phyloP scores from a whole-genome alignment of 1,284 basidiomycete genomes.

The Ceratobasidium sp. region DNA sequence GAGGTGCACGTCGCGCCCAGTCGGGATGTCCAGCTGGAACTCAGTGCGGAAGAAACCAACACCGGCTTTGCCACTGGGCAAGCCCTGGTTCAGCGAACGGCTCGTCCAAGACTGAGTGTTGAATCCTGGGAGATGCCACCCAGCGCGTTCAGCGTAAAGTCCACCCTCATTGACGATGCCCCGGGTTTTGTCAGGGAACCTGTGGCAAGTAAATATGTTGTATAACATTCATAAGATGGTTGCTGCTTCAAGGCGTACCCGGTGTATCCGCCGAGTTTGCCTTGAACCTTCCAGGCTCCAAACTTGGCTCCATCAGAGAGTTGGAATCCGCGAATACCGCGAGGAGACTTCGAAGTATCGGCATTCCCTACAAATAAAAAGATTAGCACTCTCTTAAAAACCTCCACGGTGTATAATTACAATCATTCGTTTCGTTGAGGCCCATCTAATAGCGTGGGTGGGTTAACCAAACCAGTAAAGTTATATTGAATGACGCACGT shows the following conservation, averaged over 20 bases:
- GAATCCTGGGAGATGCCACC: constrained; percentile 86
- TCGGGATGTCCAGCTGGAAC: constrained; percentile 71
- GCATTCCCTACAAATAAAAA: constrained; percentile 47
- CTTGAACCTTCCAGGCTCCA: constrained; percentile 82
- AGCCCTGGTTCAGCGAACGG: constrained; percentile 68
- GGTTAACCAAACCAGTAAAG: neutral
- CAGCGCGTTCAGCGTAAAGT: constrained; percentile 78
- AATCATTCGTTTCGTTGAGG: constrained; percentile 69
- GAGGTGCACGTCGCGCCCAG: constrained; percentile 71
- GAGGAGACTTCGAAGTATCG: constrained; percentile 71
- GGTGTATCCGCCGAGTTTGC: constrained; percentile 82
- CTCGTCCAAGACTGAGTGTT: constrained; percentile 71
- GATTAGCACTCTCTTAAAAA: neutral
- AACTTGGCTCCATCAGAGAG: constrained; percentile 70
- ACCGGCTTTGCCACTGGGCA: constrained; percentile 70
- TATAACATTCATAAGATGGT: neutral
- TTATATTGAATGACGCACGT: constrained; percentile 45
- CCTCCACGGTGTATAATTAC: constrained; percentile 13
- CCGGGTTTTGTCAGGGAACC: constrained; percentile 76
- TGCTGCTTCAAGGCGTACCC: constrained; percentile 60
- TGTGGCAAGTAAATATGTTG: constrained; percentile 51
- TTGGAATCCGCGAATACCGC: constrained; percentile 81
- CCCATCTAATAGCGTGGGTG: constrained; percentile 68
- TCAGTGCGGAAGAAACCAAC: constrained; percentile 86
- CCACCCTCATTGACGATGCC: constrained; percentile 87